Base-by-base conservation (phyloP, 225 moss, liverwort and hornwort genomes). In the Marchantia paleacea region DNA sequence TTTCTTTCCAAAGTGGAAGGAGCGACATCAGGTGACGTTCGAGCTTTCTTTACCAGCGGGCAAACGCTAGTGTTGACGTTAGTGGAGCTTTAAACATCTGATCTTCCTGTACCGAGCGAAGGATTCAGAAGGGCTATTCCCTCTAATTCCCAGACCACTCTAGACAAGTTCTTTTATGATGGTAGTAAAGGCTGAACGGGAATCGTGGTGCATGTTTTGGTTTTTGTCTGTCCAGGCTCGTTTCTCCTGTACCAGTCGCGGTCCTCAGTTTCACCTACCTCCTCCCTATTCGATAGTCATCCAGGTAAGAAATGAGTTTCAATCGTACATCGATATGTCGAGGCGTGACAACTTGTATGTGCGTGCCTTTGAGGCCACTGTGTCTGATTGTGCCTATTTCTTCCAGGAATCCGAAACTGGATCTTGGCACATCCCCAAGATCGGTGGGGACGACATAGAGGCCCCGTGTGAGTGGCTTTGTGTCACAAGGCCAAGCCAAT, bases 1-100 rank as follows among this genome's bases (percentile, higher is more conserved):
- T 69, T 97, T 95, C 52, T 97, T 97, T 73, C 97, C 97, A 7
- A 92, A 86, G 78, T 97, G 97, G 97, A 97, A 97, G 81, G 97
- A 97, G 81, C 92, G 97, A 75, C 97, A 97, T 87, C 97, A 97
- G 97, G 97, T 97, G 65, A 77, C 75, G 53, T 12, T 39, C 39
- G 12, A 30, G 6, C 24, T 14, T 19, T 50, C 31, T 55, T 25
- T 60, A n/a, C 15, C 26, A 1, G 16, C 47, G 28, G 68, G 5
- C 19, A 1, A 31, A 68, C 31, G 11, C 13, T 69, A 12, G 31
- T 3, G 8, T 16, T 69, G 12, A 49, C 70, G 19, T 50, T 50
- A 48, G 0, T 6, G 26, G 64, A 9, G 19, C 48, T 39, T 39
- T 5, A 39, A 39, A 39, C 39, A 39, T 39, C 2, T 39, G 39